phyloP scores from a whole-genome alignment of 2,329 filamentous ascomycete genomes.

The Emmonsiellopsis sp. region DNA sequence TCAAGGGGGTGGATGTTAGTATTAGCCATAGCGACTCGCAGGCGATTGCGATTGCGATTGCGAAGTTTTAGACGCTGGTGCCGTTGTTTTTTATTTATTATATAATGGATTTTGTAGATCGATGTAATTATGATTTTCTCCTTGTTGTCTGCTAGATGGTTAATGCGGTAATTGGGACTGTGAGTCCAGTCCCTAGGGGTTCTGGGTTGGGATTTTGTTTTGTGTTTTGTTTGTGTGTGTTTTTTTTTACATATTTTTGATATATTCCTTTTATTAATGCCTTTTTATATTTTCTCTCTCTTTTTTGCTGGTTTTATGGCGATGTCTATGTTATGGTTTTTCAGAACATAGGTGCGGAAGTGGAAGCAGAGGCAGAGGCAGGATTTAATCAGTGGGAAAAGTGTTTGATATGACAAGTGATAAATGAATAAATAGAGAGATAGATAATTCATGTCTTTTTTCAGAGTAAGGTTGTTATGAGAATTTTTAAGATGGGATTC shows the following conservation, averaged over 20 bases:
- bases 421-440: too few relatives aligned
- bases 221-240: not conserved
- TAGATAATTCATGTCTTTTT: too few relatives aligned
- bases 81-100: not conserved
- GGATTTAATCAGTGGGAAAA: too few relatives aligned
- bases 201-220: not conserved
- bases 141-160: not conserved
- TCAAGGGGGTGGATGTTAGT: constrained; percentile 82
- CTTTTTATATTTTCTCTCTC: not conserved
- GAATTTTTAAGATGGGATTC: too few relatives aligned
- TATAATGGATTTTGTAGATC: not conserved
- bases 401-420: too few relatives aligned
- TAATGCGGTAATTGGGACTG: not conserved
- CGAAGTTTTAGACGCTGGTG: constrained; percentile 51
- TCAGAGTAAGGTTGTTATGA: too few relatives aligned
- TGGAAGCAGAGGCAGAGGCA: too few relatives aligned
- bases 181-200: not conserved
- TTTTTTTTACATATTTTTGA: not conserved
- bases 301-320: not conserved
- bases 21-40: constrained; percentile 94
- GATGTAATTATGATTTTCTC: not conserved
- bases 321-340: too few relatives aligned
- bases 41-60: constrained; percentile 87
- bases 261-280: not conserved
- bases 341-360: too few relatives aligned